Percentiles rank a stretch among this genome's conserved stretches.
phyloP scores from a whole-genome alignment of 305 asterid species.

The Caryopteris hybrid region DNA sequence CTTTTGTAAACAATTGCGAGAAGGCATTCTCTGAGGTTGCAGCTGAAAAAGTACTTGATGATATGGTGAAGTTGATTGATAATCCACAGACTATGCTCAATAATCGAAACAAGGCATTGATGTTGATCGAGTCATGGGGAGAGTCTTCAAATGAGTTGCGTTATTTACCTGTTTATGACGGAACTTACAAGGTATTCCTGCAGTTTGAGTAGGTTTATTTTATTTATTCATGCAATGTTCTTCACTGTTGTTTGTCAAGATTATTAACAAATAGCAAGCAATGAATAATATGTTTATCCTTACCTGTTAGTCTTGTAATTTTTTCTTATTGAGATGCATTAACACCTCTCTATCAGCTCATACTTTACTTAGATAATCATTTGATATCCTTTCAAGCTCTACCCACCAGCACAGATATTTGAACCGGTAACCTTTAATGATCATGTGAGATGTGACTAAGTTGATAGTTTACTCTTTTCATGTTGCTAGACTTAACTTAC shows the following conservation, averaged over 20 bases:
- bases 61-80: constrained; percentile 85
- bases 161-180: constrained; percentile 74
- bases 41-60: constrained; percentile 79
- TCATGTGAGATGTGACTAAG: not conserved
- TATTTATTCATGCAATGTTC: not conserved
- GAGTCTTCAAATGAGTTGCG: constrained; percentile 71
- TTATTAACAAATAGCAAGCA: not conserved
- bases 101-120: constrained; percentile 69
- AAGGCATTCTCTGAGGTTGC: constrained; percentile 82
- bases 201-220: constrained; percentile 8
- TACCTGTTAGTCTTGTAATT: not conserved
- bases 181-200: constrained; percentile 71
- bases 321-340: not conserved
- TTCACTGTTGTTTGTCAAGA: not conserved
- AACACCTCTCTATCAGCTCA: not conserved
- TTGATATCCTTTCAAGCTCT: not conserved
- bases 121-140: constrained; percentile 85
- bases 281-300: not conserved
- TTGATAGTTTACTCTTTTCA: not conserved
- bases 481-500: not conserved
- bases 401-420: not conserved
- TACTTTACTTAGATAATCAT: not conserved
- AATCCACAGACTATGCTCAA: constrained; percentile 72
- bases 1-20: constrained; percentile 75
- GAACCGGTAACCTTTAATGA: not conserved